These are phyloP conservation scores for Mortierella sp. DNA, from an alignment of 371 early-diverging fungal genomes.

Conservation along the genomic window DNA sequence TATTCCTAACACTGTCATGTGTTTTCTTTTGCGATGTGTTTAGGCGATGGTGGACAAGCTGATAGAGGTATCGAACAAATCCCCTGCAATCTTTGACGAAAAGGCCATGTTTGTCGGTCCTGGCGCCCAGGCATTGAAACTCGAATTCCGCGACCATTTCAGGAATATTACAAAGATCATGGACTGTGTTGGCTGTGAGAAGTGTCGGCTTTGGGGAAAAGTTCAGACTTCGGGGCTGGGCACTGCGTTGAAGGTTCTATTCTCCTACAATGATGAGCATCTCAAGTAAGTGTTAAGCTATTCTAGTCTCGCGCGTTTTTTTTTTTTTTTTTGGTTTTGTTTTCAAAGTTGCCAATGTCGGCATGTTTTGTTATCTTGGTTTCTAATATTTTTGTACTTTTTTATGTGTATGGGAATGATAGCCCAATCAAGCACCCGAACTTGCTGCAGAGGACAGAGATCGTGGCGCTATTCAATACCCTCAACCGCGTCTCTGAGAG, in stretches of 20 bases:
- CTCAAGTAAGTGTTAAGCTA: slow-evolving; percentile 64
- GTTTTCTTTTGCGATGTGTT: not conserved
- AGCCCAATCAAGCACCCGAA: slow-evolving; percentile 65
- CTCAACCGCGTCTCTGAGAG: slow-evolving; percentile 88
- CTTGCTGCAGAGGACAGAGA: slow-evolving; percentile 83
- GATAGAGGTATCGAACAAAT: slow-evolving; percentile 66
- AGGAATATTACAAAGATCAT: slow-evolving; percentile 96
- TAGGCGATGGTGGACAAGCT: slow-evolving; percentile 71
- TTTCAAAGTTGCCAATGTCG: not conserved
- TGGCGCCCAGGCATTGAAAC: slow-evolving; percentile 65
- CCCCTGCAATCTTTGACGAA: slow-evolving; percentile 90
- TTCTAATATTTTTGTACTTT: not conserved
- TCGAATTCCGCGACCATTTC: slow-evolving; percentile 91
- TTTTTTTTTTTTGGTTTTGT: not conserved
- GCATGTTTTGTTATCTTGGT: too few relatives aligned
- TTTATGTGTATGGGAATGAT: slow-evolving; percentile 2
- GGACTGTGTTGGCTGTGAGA: slow-evolving; percentile 98
- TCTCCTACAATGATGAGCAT: slow-evolving; percentile 82
- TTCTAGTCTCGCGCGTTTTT: not conserved
- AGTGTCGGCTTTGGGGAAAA: slow-evolving; percentile 99
- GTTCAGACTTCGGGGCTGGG: slow-evolving; percentile 88
- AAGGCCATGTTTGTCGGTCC: slow-evolving; percentile 76
- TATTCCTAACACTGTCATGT: not conserved
- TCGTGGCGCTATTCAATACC: slow-evolving; percentile 93
- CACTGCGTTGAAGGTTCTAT: slow-evolving; percentile 95